Percentiles rank a stretch among this genome's conserved stretches.
Conservation (phyloP, 202 grass and related monocot species). For the Hordeum pubiflorum region DNA sequence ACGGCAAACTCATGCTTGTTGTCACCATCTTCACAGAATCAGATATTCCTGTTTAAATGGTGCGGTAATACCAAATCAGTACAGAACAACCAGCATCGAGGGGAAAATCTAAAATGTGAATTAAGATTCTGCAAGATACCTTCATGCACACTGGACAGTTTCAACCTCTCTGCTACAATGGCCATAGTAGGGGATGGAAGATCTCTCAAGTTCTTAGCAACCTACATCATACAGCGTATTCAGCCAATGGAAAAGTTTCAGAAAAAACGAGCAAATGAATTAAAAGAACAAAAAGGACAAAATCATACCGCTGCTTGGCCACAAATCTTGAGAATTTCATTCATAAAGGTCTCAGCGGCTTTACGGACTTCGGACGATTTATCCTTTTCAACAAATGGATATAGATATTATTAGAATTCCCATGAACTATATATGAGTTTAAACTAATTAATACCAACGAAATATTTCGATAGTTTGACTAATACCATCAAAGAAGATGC, state of each 20-base stretch:
- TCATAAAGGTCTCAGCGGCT: slow-evolving; percentile 85
- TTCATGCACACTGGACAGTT: slow-evolving; percentile 62
- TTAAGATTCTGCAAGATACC: slow-evolving; percentile 33
- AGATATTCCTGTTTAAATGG: slow-evolving; percentile 45
- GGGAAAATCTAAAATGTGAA: slow-evolving; percentile 17
- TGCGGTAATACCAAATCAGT: slow-evolving; percentile 14
- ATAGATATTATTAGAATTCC: slow-evolving; percentile 11
- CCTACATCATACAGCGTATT: slow-evolving; percentile 33
- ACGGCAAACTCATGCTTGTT: slow-evolving; percentile 45
- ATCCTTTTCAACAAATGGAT: slow-evolving; percentile 52
- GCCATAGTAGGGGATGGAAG: slow-evolving; percentile 75
- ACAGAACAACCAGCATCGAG: background rate
- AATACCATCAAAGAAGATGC: slow-evolving; percentile 81
- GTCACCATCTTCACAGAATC: slow-evolving; percentile 63
- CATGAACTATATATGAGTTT: background rate
- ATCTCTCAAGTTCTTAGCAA: slow-evolving; percentile 86
- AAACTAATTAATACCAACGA: background rate
- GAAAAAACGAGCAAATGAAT: background rate
- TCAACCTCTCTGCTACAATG: slow-evolving; percentile 75
- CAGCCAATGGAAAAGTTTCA: background rate
- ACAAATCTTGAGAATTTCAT: slow-evolving; percentile 77
- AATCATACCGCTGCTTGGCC: slow-evolving; percentile 82
- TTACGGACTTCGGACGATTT: slow-evolving; percentile 99
- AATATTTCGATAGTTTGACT: slow-evolving; percentile 9
- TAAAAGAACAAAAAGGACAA: background rate